phyloP scores from a whole-genome alignment of 306 rosid genomes.

The Rosa chinensis region DNA sequence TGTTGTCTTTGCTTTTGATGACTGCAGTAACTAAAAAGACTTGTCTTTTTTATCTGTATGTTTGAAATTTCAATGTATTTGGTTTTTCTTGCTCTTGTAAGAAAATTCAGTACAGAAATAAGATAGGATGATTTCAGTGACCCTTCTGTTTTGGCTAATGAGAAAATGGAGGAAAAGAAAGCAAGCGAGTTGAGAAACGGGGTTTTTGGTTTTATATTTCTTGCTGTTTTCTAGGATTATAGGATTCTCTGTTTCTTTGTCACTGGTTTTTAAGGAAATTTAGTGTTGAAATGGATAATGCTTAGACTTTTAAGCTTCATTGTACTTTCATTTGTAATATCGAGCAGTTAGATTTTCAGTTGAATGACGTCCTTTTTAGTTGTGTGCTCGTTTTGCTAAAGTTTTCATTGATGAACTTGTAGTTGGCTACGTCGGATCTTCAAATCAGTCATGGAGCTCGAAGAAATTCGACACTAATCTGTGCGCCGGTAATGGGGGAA shows the following conservation, averaged over 20 bases:
- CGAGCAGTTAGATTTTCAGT: not conserved
- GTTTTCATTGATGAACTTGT: not conserved
- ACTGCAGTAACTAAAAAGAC: not conserved
- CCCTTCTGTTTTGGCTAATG: not conserved
- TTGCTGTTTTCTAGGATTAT: not conserved
- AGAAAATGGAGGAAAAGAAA: not conserved
- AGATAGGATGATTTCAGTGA: not conserved
- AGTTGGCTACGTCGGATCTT: slow-evolving; percentile 32
- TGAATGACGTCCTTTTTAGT: not conserved
- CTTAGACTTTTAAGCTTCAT: not conserved
- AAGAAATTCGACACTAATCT: slow-evolving; percentile 46
- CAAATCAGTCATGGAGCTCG: slow-evolving; percentile 18
- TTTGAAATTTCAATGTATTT: not conserved
- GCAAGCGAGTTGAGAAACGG: not conserved
- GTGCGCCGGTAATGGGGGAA: slow-evolving; percentile 48
- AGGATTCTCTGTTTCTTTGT: not conserved
- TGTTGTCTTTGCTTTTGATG: not conserved
- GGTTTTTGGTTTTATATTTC: not conserved
- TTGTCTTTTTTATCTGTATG: not conserved
- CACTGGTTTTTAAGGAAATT: not conserved
- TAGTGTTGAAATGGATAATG: not conserved
- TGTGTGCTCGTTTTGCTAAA: not conserved
- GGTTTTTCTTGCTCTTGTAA: not conserved
- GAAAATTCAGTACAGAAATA: not conserved
- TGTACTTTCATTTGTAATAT: not conserved